Evolutionary conservation across 805 yeast species (phyloP).

Genomic region (Zygoascus flipseniorum): DNA sequence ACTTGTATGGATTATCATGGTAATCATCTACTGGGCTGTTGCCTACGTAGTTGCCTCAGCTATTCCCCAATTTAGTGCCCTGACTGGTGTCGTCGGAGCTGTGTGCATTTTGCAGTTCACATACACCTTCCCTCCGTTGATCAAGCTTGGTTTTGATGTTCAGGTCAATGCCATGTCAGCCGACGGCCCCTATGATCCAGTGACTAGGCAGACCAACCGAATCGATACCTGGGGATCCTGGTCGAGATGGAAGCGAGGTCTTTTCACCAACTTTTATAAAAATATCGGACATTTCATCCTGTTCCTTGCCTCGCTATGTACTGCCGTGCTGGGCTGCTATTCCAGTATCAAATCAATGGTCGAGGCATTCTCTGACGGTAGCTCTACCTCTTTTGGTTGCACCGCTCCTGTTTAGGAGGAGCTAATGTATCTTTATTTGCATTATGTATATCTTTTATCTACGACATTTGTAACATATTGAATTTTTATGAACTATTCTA

Average conservation of each 20-base stretch:
- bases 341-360: slow-evolving; percentile 17
- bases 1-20: slow-evolving; percentile 30
- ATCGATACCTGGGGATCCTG: slow-evolving; percentile 26
- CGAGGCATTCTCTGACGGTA: slow-evolving; percentile 10
- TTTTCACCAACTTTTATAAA: slow-evolving; percentile 17
- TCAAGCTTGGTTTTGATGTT: slow-evolving; percentile 18
- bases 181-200: slow-evolving; percentile 20
- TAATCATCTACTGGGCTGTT: slow-evolving; percentile 36
- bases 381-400: slow-evolving; percentile 17
- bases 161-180: slow-evolving; percentile 26
- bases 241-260: slow-evolving; percentile 32
- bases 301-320: slow-evolving; percentile 27
- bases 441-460: no score
- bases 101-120: slow-evolving; percentile 39
- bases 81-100: slow-evolving; percentile 35
- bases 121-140: slow-evolving; percentile 35
- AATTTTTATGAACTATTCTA: no score
- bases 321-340: slow-evolving; percentile 26
- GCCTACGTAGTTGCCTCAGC: slow-evolving; percentile 39
- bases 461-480: no score
- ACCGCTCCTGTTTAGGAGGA: slow-evolving; percentile 8
- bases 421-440: no score
- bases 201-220: slow-evolving; percentile 14
- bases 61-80: slow-evolving; percentile 35
- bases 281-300: slow-evolving; percentile 20